These are phyloP conservation scores for Melocanna baccifera DNA, from an alignment of 176 grass and related monocot genomes.

Conservation along the genomic window DNA sequence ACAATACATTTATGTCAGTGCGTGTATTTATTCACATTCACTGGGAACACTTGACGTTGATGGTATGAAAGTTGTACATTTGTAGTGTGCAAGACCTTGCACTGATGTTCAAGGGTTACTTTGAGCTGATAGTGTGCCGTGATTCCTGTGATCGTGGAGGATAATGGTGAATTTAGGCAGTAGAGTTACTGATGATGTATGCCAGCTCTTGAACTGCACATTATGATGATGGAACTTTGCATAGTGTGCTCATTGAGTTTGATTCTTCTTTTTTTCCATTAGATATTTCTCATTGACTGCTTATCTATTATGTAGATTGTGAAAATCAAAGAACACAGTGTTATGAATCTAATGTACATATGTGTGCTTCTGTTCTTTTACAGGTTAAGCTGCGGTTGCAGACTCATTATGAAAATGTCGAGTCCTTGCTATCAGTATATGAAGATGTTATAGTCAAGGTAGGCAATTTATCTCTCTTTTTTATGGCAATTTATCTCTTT, in stretches of 20 bases:
- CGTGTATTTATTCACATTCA: background rate
- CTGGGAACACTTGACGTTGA: background rate
- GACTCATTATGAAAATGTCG: constrained; percentile 89
- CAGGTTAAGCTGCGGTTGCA: constrained; percentile 88
- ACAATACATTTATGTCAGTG: background rate
- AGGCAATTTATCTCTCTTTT: background rate
- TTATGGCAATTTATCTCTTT: background rate
- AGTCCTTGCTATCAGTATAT: constrained; percentile 77
- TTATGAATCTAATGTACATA: constrained; percentile 1
- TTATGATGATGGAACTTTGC: constrained; percentile 12
- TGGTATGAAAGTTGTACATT: background rate
- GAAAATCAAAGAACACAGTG: background rate
- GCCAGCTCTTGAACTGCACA: background rate
- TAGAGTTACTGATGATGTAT: constrained; percentile 7
- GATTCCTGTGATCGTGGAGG: background rate
- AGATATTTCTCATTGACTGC: background rate
- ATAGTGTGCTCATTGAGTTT: background rate
- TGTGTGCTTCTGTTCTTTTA: constrained; percentile 13
- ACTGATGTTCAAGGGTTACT: background rate
- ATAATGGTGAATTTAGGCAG: background rate
- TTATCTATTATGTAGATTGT: background rate
- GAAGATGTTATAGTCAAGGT: constrained; percentile 63
- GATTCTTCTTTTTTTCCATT: background rate
- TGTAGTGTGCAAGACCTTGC: constrained; percentile 2
- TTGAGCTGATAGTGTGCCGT: background rate